Conservation (phyloP, 2,329 filamentous ascomycete species). For the Dissoconium aciculare region DNA sequence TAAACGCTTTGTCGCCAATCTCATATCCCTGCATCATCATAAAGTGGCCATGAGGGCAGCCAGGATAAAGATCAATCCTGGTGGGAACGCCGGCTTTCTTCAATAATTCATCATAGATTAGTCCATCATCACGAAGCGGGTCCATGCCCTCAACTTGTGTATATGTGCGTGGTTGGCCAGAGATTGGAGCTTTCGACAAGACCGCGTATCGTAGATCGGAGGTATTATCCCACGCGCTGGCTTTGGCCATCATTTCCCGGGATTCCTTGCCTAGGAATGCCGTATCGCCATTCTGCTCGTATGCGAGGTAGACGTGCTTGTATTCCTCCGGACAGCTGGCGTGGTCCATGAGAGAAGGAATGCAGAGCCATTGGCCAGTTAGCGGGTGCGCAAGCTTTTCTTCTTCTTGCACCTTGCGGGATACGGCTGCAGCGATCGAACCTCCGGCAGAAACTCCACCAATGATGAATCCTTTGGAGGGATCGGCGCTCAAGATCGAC, state of each 20-base stretch:
- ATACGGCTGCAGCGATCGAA: conserved; percentile 26
- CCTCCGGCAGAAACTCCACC: conserved; percentile 36
- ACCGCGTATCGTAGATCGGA: conserved; percentile 21
- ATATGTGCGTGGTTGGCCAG: conserved; percentile 32
- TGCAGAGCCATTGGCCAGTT: conserved; percentile 34
- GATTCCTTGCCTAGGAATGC: conserved; percentile 19
- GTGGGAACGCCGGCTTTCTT: conserved; percentile 32
- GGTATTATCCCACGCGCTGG: conserved; percentile 8
- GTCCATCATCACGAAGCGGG: conserved; percentile 36
- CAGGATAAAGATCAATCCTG: conserved; percentile 30
- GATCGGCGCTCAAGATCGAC: conserved; percentile 26
- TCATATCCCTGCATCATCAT: conserved; percentile 21
- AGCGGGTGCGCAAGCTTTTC: conserved; percentile 27
- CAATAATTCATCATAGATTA: conserved; percentile 38
- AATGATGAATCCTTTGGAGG: conserved; percentile 33
- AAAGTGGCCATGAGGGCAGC: conserved; percentile 31
- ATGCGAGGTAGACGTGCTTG: conserved; percentile 25
- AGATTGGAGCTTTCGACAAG: conserved; percentile 20
- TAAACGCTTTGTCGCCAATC: conserved; percentile 15
- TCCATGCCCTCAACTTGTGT: conserved; percentile 39
- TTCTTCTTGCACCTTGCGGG: conserved; percentile 29
- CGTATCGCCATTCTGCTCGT: conserved; percentile 29
- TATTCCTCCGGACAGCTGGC: conserved; percentile 28
- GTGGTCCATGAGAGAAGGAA: conserved; percentile 25
- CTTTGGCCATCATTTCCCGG: conserved; percentile 7